Evolutionary conservation across 176 grass and related monocot species (phyloP), one percentile per base, ranked within the genome.

Genomic region (Carex pumila): DNA sequence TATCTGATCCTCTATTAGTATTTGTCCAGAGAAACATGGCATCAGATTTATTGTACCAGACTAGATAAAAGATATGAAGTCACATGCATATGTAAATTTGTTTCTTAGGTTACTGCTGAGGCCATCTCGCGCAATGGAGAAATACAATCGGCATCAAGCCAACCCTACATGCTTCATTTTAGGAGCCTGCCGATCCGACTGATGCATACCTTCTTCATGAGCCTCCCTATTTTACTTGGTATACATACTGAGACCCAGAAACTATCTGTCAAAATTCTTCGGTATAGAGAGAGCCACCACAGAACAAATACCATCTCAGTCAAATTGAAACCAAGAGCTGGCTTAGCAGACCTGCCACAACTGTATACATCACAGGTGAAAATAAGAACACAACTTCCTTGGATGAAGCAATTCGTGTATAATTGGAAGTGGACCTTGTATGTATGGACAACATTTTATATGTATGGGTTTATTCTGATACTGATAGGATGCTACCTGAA

Each of bases 401-500:
- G 84, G 85, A 59, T 57, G 56, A 90, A 90, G 60, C 71, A 80
- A 69, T 4, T 90, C 12, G 73, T 70, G 21, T 52, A 87, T 54
- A 87, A 72, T 29, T 90, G 85, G 85, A 87, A 56, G 56, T 87
- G 71, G 88, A 87, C 85, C 7, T 45, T 90, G 65, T 87, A 84
- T 19, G 85, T 87, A 18, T 90, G 85, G 85, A 80, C 85, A 7
- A 72, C 85, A n/a, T 69, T 87, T 66, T 80, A 87, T 63, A 53
- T 90, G 17, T 87, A 87, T 50, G 53, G 85, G 12, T 57, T 84
- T 30, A 62, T 87, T 73, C 43, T 90, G 72, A 65, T 87, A 68
- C 52, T 86, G 18, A 47, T 83, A 83, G 49, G 32, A 1, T 81
- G 85, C 81, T 90, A 83, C 64, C 53, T 87, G 71, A 90, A 81